phyloP scores from a whole-genome alignment of 2,329 filamentous ascomycete species.

The Diaporthe sp. region DNA sequence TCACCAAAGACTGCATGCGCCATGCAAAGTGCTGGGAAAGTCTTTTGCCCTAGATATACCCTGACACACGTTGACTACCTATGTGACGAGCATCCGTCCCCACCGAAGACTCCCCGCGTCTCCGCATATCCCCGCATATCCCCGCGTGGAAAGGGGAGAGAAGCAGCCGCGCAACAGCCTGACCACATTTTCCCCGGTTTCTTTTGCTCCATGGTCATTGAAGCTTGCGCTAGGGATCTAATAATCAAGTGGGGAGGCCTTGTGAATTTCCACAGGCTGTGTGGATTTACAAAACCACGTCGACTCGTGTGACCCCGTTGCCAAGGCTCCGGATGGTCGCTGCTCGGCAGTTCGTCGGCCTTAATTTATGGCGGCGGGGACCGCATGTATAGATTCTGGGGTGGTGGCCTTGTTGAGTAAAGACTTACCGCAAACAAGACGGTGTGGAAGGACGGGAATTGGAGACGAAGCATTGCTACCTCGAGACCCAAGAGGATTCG shows the following conservation, averaged over 20 bases:
- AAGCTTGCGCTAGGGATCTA: not conserved
- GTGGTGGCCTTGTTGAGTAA: not conserved
- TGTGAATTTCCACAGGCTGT: not conserved
- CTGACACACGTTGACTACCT: not conserved
- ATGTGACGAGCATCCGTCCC: not conserved
- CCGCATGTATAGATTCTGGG: not conserved
- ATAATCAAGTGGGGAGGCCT: not conserved
- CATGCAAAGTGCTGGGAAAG: not conserved
- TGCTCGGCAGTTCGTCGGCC: conserved; percentile 15
- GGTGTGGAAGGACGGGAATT: not conserved
- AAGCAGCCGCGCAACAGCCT: not conserved
- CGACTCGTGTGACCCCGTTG: conserved; percentile 10
- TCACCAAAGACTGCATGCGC: not conserved
- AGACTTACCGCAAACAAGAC: not conserved
- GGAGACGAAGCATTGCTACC: not conserved
- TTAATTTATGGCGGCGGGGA: not conserved
- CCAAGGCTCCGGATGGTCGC: not conserved
- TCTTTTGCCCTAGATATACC: not conserved
- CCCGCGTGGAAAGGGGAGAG: not conserved
- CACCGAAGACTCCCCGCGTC: not conserved
- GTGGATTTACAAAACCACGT: not conserved
- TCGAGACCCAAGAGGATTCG: not conserved
- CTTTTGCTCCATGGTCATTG: no score
- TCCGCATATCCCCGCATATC: not conserved
- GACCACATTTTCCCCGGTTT: conserved; percentile 4